These are phyloP conservation scores for Hippophae gyantsensis DNA, from an alignment of 306 rosid genomes.

Conservation along the genomic window DNA sequence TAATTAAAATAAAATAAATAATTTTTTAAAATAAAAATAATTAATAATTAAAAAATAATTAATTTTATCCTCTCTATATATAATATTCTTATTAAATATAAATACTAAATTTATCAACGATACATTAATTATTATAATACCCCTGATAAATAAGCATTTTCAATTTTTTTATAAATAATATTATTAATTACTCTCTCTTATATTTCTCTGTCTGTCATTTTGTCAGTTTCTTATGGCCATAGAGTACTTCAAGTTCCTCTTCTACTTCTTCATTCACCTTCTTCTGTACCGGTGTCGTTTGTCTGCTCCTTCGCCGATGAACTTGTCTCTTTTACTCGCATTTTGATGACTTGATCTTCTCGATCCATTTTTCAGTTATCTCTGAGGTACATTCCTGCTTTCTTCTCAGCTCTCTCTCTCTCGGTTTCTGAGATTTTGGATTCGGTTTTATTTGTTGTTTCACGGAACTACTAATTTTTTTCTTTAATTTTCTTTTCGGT, in stretches of 20 bases:
- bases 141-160: no score
- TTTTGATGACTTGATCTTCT: conserved; percentile 29
- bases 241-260: conserved; percentile 61
- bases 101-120: no score
- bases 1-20: no score
- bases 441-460: conserved; percentile 1
- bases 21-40: no score
- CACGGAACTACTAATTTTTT: background rate
- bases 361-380: conserved; percentile 33
- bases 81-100: no score
- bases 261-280: conserved; percentile 31
- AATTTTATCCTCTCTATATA: background rate
- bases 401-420: background rate
- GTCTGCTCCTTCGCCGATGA: conserved; percentile 19
- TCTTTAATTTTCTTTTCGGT: conserved; percentile 1
- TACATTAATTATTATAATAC: no score
- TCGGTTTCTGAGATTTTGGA: background rate
- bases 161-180: no score
- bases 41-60: no score
- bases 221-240: conserved; percentile 58
- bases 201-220: conserved; percentile 13
- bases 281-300: conserved; percentile 51
- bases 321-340: conserved; percentile 17
- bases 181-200: background rate
- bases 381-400: conserved; percentile 28